Conservation (phyloP, 345 rosid species). For the Eucalyptus lansdowneana region DNA sequence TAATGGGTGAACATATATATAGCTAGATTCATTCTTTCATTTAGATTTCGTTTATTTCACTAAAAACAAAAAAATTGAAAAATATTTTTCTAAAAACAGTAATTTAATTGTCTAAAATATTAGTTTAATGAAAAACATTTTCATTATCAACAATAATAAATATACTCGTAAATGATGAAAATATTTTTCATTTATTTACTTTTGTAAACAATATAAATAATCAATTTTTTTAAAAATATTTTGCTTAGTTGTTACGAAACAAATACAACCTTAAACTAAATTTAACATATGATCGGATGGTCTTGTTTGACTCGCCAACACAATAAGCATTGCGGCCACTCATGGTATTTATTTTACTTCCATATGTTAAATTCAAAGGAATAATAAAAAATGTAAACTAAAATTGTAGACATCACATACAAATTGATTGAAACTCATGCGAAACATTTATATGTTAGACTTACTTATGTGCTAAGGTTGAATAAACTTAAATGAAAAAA, state of each 20-base stretch:
- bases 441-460: neutral
- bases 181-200: too few species aligned
- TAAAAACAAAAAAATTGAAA: too few species aligned
- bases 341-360: neutral
- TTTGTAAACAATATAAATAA: too few species aligned
- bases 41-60: accelerated
- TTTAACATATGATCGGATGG: neutral
- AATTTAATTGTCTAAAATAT: too few species aligned
- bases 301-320: neutral
- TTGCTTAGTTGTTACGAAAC: too few species aligned
- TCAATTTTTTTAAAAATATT: too few species aligned
- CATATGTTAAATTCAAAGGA: neutral
- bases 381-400: neutral
- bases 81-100: accelerated
- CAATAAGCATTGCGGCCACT: neutral
- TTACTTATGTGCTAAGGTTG: neutral
- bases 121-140: too few species aligned
- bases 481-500: neutral
- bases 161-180: accelerated
- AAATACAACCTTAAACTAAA: too few species aligned
- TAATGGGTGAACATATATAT: neutral
- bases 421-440: neutral
- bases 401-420: neutral
- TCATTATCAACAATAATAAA: too few species aligned
- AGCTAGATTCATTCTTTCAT: neutral